Percentiles rank a stretch among this genome's conserved stretches.
phyloP scores from a whole-genome alignment of 169 alveolate species.

The Pseudocohnilembus persalinus region DNA sequence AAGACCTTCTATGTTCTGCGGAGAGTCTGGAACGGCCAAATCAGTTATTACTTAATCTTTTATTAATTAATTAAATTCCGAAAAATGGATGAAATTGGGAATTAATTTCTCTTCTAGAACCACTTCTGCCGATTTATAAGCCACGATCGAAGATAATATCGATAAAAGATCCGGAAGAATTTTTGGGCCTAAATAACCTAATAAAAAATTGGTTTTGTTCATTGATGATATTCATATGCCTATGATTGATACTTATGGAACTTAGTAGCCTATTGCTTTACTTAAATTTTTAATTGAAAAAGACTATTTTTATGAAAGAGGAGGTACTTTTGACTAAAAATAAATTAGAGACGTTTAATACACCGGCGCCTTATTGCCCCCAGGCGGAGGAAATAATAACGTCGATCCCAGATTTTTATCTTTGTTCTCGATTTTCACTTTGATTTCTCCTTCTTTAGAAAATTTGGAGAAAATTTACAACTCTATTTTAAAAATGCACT shows the following conservation, averaged over 20 bases:
- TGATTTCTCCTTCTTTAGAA: conserved; percentile 81
- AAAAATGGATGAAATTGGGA: conserved; percentile 80
- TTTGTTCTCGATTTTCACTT: conserved; percentile 79
- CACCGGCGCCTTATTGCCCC: conserved; percentile 92
- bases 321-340: conserved; percentile 81
- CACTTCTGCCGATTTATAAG: conserved; percentile 84
- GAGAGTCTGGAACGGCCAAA: conserved; percentile 95
- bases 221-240: conserved; percentile 95
- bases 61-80: conserved; percentile 69
- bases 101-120: conserved; percentile 94
- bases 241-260: conserved; percentile 90
- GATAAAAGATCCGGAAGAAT: conserved; percentile 91
- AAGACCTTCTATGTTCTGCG: conserved; percentile 91
- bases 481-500: conserved; percentile 83
- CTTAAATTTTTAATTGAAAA: conserved; percentile 92
- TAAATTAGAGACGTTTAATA: conserved; percentile 86
- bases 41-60: conserved; percentile 83
- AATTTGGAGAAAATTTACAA: conserved; percentile 89
- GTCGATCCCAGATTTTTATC: conserved; percentile 92
- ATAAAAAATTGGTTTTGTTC: conserved; percentile 89
- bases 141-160: conserved; percentile 88
- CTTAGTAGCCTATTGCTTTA: conserved; percentile 95
- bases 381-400: conserved; percentile 91
- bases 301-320: conserved; percentile 82
- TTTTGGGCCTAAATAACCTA: conserved; percentile 90